Percentiles rank a stretch among this genome's conserved stretches.
Evolutionary conservation across 768 basidiomycete species (phyloP).

Genomic region (Cystofilobasidium ferigula): DNA sequence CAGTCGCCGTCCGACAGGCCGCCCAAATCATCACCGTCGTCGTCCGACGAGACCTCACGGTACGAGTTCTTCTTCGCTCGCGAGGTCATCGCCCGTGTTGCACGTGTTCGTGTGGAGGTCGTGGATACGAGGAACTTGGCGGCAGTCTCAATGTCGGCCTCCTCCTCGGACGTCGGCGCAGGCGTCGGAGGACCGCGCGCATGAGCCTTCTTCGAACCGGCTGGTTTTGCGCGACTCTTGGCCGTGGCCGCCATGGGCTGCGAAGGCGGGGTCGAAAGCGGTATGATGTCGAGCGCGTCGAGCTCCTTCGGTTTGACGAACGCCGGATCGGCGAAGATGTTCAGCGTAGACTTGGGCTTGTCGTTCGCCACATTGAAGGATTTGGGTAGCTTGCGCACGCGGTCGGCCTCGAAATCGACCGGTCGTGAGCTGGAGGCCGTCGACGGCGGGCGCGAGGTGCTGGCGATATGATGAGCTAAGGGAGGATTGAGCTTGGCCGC

Average conservation of each 20-base stretch:
- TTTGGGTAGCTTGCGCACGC: neutral
- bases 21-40: neutral
- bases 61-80: neutral
- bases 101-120: neutral
- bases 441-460: neutral
- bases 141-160: neutral
- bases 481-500: neutral
- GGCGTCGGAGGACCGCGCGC: neutral
- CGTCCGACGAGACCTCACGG: neutral
- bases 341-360: neutral
- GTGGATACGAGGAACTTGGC: neutral
- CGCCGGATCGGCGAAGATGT: neutral
- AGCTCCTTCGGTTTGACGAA: neutral
- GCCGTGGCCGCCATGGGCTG: neutral
- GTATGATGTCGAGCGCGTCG: neutral
- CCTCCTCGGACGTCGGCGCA: neutral
- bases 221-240: neutral
- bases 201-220: neutral
- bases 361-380: neutral
- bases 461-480: neutral
- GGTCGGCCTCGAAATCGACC: neutral
- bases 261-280: neutral
- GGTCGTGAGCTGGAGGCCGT: neutral
- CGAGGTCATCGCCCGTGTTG: neutral
- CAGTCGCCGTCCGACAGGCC: neutral